Conservation (phyloP, 768 basidiomycete species). For the Termitomyces sp. region DNA sequence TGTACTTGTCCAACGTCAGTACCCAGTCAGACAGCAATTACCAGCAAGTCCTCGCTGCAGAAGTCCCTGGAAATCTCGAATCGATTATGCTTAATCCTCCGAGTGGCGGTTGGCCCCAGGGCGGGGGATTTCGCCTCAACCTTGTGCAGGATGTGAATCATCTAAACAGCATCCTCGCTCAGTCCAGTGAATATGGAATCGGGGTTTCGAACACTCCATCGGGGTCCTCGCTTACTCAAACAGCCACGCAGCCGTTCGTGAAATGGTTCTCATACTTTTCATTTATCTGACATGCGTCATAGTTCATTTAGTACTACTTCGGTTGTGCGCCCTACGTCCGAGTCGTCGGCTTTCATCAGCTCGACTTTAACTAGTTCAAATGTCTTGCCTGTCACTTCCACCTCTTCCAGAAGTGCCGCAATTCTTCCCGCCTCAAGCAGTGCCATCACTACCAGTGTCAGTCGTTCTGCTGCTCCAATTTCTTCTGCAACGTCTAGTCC, state of each 20-base stretch:
- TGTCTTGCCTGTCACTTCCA: background rate
- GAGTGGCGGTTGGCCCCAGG: constrained; percentile 61
- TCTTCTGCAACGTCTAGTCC: background rate
- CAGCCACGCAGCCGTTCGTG: constrained; percentile 18
- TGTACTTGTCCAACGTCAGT: background rate
- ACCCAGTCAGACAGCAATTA: constrained; percentile 27
- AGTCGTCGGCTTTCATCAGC: background rate
- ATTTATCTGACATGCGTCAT: background rate
- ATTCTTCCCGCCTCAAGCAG: background rate
- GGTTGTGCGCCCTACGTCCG: constrained; percentile 6
- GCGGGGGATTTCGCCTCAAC: constrained; percentile 65
- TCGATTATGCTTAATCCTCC: constrained; percentile 44
- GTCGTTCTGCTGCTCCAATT: background rate
- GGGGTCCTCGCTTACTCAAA: constrained; percentile 10
- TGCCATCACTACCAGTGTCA: background rate
- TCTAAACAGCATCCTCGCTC: constrained; percentile 56
- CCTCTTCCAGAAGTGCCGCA: background rate
- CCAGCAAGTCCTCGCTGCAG: constrained; percentile 47
- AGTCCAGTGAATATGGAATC: constrained; percentile 59
- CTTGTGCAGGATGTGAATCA: constrained; percentile 46
- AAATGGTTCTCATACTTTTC: background rate
- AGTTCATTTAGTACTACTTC: constrained; percentile 9
- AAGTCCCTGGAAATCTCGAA: constrained; percentile 44
- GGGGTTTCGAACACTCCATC: constrained; percentile 17
- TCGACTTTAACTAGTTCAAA: background rate